Percentiles rank a stretch among this genome's conserved stretches.
Evolutionary conservation across 768 basidiomycete genomes (phyloP).

Genomic region (Mycena venus): DNA sequence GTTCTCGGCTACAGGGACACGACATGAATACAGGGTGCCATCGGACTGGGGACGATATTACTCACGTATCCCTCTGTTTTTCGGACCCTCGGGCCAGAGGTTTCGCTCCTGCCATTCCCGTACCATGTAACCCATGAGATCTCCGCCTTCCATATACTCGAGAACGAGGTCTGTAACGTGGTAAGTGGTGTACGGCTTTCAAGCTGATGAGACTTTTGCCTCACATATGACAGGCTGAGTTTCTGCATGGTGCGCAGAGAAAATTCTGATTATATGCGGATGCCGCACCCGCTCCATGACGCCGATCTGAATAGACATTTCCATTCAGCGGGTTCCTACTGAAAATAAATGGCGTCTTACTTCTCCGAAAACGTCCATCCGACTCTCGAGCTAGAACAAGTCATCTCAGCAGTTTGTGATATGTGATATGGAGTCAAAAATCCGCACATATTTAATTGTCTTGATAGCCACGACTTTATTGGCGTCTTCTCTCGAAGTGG

Average conservation of each 20-base stretch:
- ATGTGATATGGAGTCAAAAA: not conserved
- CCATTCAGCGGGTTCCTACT: not conserved
- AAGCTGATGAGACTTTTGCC: not conserved
- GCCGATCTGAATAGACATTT: not conserved
- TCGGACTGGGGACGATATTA: not conserved
- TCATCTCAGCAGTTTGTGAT: not conserved
- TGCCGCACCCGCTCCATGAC: constrained; percentile 19
- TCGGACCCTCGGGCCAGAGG: not conserved
- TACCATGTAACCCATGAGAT: constrained; percentile 15
- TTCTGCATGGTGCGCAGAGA: not conserved
- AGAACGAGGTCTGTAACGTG: constrained; percentile 15
- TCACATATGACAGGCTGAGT: constrained; percentile 12
- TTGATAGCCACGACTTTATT: constrained; percentile 27
- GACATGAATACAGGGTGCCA: not conserved
- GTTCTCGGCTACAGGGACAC: constrained; percentile 9
- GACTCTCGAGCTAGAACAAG: not conserved
- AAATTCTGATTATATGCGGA: constrained; percentile 18
- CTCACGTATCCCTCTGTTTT: constrained; percentile 21
- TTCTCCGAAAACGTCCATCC: constrained; percentile 5
- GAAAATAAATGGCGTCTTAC: not conserved
- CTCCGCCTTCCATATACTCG: constrained; percentile 22
- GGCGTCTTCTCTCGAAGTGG: not conserved
- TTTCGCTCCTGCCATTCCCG: not conserved
- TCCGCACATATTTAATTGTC: constrained; percentile 17
- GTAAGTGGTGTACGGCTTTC: not conserved